Conservation (phyloP, 2,329 filamentous ascomycete genomes). For the Fusarium poae region DNA sequence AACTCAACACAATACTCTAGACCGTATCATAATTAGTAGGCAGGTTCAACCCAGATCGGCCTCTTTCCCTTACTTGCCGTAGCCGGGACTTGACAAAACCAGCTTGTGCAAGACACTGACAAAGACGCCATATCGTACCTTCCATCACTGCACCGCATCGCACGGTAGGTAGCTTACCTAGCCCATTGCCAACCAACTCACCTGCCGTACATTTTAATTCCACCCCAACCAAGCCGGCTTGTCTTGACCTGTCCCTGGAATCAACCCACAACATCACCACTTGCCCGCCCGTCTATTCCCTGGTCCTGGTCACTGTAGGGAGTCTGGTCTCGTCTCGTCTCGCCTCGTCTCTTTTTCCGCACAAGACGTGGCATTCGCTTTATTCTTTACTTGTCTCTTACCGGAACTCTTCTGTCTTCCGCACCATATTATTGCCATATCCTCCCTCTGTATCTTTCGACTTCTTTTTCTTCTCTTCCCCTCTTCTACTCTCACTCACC, state of each 20-base stretch:
- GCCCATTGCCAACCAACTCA: slow-evolving; percentile 19
- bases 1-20: slow-evolving; percentile 16
- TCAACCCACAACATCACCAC: slow-evolving; percentile 46
- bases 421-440: slow-evolving; percentile 32
- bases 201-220: slow-evolving; percentile 25
- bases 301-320: slow-evolving; percentile 21
- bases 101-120: slow-evolving; percentile 37
- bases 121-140: slow-evolving; percentile 38
- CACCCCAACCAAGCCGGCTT: slow-evolving; percentile 15
- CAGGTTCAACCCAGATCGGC: slow-evolving; percentile 28
- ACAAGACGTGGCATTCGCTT: slow-evolving; percentile 48
- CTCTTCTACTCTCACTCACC: not conserved
- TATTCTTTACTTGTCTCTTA: slow-evolving; percentile 40
- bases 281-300: slow-evolving; percentile 15
- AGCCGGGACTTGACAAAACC: slow-evolving; percentile 8
- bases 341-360: slow-evolving; percentile 30
- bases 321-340: slow-evolving; percentile 32
- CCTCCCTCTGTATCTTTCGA: slow-evolving; percentile 5
- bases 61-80: slow-evolving; percentile 16
- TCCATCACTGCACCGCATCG: slow-evolving; percentile 9
- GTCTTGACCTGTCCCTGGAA: slow-evolving; percentile 44
- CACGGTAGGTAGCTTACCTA: slow-evolving; percentile 26
- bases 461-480: not conserved
- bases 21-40: slow-evolving; percentile 15
- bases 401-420: slow-evolving; percentile 31